phyloP scores from a whole-genome alignment of 1,139 yeast genomes.

The Debaryomycetaceae sp. region DNA sequence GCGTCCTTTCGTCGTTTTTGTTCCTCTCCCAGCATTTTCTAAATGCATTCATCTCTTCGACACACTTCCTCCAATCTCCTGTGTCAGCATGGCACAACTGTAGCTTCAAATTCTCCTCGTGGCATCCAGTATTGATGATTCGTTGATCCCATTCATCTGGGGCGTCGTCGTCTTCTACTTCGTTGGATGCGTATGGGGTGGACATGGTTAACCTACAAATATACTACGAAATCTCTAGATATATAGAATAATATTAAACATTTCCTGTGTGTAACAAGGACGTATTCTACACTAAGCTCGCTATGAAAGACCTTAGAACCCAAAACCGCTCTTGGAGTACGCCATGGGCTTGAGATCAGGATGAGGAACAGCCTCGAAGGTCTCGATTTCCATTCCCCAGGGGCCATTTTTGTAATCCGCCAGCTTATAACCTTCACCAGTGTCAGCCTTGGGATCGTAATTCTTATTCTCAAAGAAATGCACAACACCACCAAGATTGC shows the following conservation, averaged over 20 bases:
- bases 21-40: constrained; percentile 64
- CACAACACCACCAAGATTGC: constrained; percentile 86
- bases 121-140: constrained; percentile 72
- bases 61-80: constrained; percentile 75
- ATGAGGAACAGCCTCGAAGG: constrained; percentile 81
- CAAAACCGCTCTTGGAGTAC: constrained; percentile 66
- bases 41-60: constrained; percentile 64
- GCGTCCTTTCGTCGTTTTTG: constrained; percentile 55
- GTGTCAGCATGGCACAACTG: constrained; percentile 79
- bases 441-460: constrained; percentile 30
- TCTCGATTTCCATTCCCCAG: constrained; percentile 50
- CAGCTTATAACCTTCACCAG: constrained; percentile 54
- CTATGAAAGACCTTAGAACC: constrained; percentile 24
- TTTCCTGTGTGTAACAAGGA: not conserved
- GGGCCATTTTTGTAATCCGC: constrained; percentile 41
- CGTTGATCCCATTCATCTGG: constrained; percentile 78
- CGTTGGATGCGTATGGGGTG: not conserved
- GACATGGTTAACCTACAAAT: not conserved
- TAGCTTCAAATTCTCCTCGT: constrained; percentile 60
- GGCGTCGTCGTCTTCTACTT: constrained; percentile 43
- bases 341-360: constrained; percentile 97
- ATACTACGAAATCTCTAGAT: not conserved
- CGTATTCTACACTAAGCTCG: not conserved
- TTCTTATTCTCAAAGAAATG: constrained; percentile 45
- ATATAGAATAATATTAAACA: not conserved